These are phyloP conservation scores for Lodderomyces theae DNA, from an alignment of 1,139 yeast genomes.

Conservation along the genomic window DNA sequence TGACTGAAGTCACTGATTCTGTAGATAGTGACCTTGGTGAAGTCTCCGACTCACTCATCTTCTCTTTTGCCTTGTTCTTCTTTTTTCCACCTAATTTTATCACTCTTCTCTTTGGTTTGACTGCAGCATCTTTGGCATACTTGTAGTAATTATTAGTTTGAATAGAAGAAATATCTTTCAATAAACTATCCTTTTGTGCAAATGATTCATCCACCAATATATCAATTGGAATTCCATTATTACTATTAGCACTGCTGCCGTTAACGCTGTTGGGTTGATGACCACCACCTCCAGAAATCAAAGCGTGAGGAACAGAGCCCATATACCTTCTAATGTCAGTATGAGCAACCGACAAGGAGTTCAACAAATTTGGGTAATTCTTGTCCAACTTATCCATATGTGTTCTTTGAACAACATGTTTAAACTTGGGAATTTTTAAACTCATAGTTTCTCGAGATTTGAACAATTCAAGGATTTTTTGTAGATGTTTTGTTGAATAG, in stretches of 20 bases:
- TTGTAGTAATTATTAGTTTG: constrained; percentile 45
- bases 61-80: constrained; percentile 1
- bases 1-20: constrained; percentile 7
- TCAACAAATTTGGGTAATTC: constrained; percentile 38
- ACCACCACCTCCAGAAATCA: not conserved
- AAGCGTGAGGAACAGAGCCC: not conserved
- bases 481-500: constrained; percentile 63
- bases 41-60: not conserved
- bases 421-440: constrained; percentile 57
- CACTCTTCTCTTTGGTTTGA: constrained; percentile 48
- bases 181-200: constrained; percentile 30
- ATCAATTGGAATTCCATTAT: constrained; percentile 40
- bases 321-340: constrained; percentile 10
- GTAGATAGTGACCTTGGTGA: not conserved
- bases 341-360: constrained; percentile 19
- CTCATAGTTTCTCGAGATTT: constrained; percentile 79
- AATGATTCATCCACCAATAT: constrained; percentile 28
- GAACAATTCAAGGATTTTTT: constrained; percentile 66
- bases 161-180: constrained; percentile 46
- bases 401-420: constrained; percentile 56
- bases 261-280: not conserved
- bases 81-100: constrained; percentile 36
- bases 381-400: constrained; percentile 41
- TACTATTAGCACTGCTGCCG: not conserved
- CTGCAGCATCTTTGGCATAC: constrained; percentile 21